Percentiles rank a stretch among this genome's conserved stretches.
phyloP scores from a whole-genome alignment of 2,329 filamentous ascomycete species.

The Colletotrichum paranaense region DNA sequence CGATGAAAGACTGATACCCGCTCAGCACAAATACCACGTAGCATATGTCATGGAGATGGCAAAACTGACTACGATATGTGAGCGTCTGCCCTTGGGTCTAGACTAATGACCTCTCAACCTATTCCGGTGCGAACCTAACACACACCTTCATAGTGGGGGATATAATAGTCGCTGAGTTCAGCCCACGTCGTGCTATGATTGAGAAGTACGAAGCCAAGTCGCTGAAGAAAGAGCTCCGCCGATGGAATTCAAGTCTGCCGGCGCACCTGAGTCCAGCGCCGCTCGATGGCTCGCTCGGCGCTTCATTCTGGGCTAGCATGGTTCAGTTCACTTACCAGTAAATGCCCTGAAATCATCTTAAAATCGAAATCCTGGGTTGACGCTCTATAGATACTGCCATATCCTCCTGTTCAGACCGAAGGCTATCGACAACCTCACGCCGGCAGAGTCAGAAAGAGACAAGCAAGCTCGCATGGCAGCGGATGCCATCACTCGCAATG shows the following conservation, averaged over 20 bases:
- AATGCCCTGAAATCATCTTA: not conserved
- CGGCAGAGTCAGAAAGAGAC: slow-evolving; percentile 9
- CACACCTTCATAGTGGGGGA: not conserved
- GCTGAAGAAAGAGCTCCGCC: not conserved
- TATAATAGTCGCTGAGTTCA: slow-evolving; percentile 7
- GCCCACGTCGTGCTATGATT: not conserved
- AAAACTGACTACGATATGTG: slow-evolving; percentile 45
- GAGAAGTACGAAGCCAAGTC: not conserved
- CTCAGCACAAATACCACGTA: slow-evolving; percentile 45
- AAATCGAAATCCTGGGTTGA: not conserved
- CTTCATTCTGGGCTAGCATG: slow-evolving; percentile 19
- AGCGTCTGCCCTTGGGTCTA: slow-evolving; percentile 27
- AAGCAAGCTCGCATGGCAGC: slow-evolving; percentile 3
- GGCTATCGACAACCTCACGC: not conserved
- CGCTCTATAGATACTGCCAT: slow-evolving; percentile 3
- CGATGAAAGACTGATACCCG: not conserved
- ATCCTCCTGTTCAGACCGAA: slow-evolving; percentile 16
- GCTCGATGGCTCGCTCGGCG: not conserved
- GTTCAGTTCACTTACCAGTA: slow-evolving; percentile 14
- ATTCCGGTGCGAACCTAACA: not conserved
- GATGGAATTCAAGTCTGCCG: not conserved
- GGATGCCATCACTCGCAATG: slow-evolving; percentile 26
- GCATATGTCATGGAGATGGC: slow-evolving; percentile 51
- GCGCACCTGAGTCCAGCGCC: not conserved
- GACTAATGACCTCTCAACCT: not conserved